Evolutionary conservation across 805 yeast genomes (phyloP), one percentile per base, ranked within the genome.

Genomic region (Candida germanica): DNA sequence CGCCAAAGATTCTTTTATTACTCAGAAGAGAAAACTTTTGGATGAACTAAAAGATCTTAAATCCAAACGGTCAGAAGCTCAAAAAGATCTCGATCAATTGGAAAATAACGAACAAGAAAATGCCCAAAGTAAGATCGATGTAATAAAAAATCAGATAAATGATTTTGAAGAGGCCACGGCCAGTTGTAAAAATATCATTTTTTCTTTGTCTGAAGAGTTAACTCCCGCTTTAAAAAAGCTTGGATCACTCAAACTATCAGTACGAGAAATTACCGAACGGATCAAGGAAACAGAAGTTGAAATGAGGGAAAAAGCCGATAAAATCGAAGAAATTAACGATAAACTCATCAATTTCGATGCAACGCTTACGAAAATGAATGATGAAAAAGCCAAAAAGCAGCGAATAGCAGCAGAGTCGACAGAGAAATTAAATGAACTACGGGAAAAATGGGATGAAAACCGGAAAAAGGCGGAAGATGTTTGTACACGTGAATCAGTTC

Each of bases 401-500:
- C 23, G 14, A 14, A 8, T 12, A 3, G 44, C 42, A n/a, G 43
- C 32, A 14, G 45, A 47, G 33, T 22, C 29, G 18, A 32, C 29
- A 8, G 41, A 31, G 4, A 35, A 40, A 5, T 35, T 51, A 2
- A 43, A 32, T 4, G 32, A 31, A 9, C 46, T 35, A 9, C 26
- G 51, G 31, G 48, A 58, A 22, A 65, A 69, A 36, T 77, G 40
- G 26, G 7, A 40, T 19, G 32, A 53, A 38, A 31, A 39, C 43
- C 18, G 51, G 48, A 17, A 36, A 3, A 40, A 37, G 42, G 73
- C 72, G 3, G 53, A 56, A 40, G 47, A 58, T 18, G 64, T 69
- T 32, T 80, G 87, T 47, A 42, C 69, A 0, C 51, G 73, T 26
- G 77, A 71, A 6, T 73, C 69, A 13, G 71, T 79, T 1, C 54